Base-by-base conservation (phyloP, 768 basidiomycete genomes). In the Mrakia gelida region DNA sequence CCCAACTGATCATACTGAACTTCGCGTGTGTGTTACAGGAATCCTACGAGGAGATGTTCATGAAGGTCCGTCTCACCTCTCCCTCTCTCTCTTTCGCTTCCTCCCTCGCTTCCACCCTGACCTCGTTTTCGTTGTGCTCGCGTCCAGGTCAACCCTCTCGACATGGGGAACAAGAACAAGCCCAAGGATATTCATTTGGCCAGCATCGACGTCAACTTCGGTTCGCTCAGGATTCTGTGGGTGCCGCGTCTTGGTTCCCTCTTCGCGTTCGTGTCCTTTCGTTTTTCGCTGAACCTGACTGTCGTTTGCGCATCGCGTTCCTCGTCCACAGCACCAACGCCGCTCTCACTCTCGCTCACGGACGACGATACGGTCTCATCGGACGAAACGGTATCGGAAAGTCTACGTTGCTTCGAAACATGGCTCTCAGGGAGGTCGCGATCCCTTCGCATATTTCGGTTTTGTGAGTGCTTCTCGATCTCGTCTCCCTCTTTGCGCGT, bases 1-100 rank as follows among this genome's bases (percentile, higher is more conserved):
- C 34, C 45, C 45, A 9, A 52, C 18, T 16, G 38, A 26, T 26
- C 49, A 67, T 28, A 54, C 28, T 26, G 56, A 67, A 61, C 8
- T 71, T 73, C 26, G 62, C 34, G 45, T 76, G 34, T 34, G 8
- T 28, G 26, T n/a, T n/a, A n/a, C 81, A 98, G 91, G 94, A 98
- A 92, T 89, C 91, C 28, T 98, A 98, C 85, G 96, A 98, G 83
- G 97, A 99, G 83, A 91, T 99, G 90, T 99, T 95, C 86, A 93
- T 99, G 92, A 94, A 97, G 88, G 94, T 91, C 73, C 28, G 15
- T 62, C 11, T 21, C 23, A 18, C 32, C 18, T 43, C 2, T 28
- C 34, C 59, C 54, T 38, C 13, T 23, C 30, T 10, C 28, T 32
- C 73, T 77, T 45, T 28, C 26, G 34, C 28, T 76, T 56, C 30